Base-by-base conservation (phyloP, 352 stramenopile species). In the Globisporangium parvum region DNA sequence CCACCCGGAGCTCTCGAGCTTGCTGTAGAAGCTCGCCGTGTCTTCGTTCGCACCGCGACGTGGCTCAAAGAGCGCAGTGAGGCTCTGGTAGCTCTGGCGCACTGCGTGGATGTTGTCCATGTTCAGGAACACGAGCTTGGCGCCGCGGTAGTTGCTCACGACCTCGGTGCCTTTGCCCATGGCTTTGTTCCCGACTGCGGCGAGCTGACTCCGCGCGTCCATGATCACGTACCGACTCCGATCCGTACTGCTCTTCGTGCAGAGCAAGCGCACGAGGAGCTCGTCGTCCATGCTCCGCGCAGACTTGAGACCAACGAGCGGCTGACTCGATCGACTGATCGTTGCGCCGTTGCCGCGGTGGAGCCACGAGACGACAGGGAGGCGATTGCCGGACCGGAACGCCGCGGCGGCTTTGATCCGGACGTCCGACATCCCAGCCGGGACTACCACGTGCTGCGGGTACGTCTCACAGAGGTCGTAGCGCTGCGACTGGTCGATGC, bases 61-160 rank as follows among this genome's bases (percentile, higher is more conserved):
- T 9, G 97, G 77, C 48, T 93, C 79, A 65, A 93, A 90, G 28
- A 87, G 66, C 20, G 75, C 60, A 20, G 76, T 80, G 5, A 99
- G 50, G 53, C 89, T 91, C 61, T 93, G 68, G 33, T 98, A 90
- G 9, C 88, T 91, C 65, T 98, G 87, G 8, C 97, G 91, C 37
- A 99, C 95, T 10, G 88, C 72, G 74, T 99, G 96, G 63, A 99
- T 99, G 68, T 99, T 99, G 18, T 96, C 93, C 67, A 99, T 97
- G 53, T 98, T 98, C 82, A 98, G 97, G 71, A 99, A 99, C 21
- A 92, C 80, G 23, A 99, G 75, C 11, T 96, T 97, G 11, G 85
- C 76, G 6, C 93, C 87, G 12, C 80, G 73, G 73, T 99, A 99
- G 71, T 98, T 96, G 59, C 87, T 91, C 3, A 87, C 84, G 69